A percentile compares a stretch with the other conserved stretches of the same genome.
These are phyloP conservation scores for Malus sylvestris DNA, from an alignment of 306 rosid genomes.

Conservation along the genomic window DNA sequence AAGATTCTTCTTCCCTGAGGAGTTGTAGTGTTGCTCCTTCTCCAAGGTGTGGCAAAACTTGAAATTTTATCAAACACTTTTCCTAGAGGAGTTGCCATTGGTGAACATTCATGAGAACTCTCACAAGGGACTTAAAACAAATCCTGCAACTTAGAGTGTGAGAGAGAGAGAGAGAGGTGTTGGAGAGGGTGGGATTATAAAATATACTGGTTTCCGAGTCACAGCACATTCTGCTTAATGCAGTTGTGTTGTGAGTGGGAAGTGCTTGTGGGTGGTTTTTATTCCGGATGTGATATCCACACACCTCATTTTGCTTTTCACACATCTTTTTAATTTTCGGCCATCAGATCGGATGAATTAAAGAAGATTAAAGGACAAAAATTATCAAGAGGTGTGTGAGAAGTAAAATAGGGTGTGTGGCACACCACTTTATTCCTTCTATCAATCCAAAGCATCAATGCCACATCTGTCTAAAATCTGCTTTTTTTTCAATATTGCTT, in stretches of 20 bases:
- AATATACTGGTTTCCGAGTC: slow-evolving; percentile 42
- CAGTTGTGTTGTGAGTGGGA: slow-evolving; percentile 16
- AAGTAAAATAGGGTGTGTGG: too few species aligned
- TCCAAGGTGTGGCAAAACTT: slow-evolving; percentile 37
- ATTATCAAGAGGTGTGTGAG: too few species aligned
- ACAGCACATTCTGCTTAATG: slow-evolving; percentile 38
- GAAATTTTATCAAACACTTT: slow-evolving; percentile 45
- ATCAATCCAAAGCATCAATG: slow-evolving; percentile 33
- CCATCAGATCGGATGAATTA: too few species aligned
- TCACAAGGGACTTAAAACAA: slow-evolving; percentile 18
- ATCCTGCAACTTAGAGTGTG: background rate
- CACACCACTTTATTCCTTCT: slow-evolving; percentile 18
- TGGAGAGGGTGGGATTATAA: slow-evolving; percentile 23
- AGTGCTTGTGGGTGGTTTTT: slow-evolving; percentile 17
- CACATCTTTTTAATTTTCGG: too few species aligned
- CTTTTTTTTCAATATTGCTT: background rate
- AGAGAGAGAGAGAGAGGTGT: slow-evolving; percentile 19
- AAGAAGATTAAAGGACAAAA: too few species aligned
- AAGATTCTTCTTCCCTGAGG: slow-evolving; percentile 54
- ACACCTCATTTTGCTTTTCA: too few species aligned
- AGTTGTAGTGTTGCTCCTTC: slow-evolving; percentile 16
- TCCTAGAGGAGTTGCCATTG: slow-evolving; percentile 39
- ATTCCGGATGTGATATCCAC: slow-evolving; percentile 15
- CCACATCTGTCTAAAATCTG: slow-evolving; percentile 16
- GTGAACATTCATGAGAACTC: slow-evolving; percentile 30